A percentile compares a stretch with the other conserved stretches of the same genome.
These are phyloP conservation scores for Aegilops speltoides DNA, from an alignment of 176 grass and related monocot species.

Conservation along the genomic window DNA sequence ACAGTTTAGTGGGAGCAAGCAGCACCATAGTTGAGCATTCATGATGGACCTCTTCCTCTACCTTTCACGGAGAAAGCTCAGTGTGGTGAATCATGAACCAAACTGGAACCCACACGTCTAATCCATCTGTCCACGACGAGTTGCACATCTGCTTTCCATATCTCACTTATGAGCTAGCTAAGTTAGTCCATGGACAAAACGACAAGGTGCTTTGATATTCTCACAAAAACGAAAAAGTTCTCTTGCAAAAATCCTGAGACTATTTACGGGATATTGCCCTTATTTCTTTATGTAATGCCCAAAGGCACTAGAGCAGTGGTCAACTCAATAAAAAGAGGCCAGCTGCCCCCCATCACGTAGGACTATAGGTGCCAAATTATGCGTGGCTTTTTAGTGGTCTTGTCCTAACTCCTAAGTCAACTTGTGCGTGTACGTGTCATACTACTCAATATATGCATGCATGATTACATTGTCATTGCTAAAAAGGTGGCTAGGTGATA, in stretches of 20 bases:
- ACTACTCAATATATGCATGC: neutral
- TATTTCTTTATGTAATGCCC: constrained; percentile 13
- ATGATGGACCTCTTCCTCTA: neutral
- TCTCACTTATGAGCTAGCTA: neutral
- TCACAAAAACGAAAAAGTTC: neutral
- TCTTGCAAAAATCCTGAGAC: neutral
- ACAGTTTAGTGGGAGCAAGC: neutral
- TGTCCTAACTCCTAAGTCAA: constrained; percentile 33
- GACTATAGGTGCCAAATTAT: neutral
- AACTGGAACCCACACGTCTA: neutral
- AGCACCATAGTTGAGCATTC: neutral
- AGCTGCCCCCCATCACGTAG: neutral
- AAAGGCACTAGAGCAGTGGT: neutral
- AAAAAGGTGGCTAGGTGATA: neutral
- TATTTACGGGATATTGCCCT: neutral
- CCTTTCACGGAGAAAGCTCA: neutral
- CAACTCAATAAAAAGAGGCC: constrained; percentile 22
- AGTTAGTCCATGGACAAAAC: neutral
- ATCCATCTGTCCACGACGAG: neutral
- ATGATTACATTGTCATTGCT: constrained; percentile 48
- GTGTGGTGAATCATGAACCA: neutral
- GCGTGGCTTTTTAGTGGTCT: constrained; percentile 12
- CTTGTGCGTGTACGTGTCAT: neutral
- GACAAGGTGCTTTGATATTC: neutral
- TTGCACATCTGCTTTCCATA: neutral